Evolutionary conservation across 2,329 filamentous ascomycete genomes (phyloP).

Genomic region (Myriosclerotinia duriaeana): DNA sequence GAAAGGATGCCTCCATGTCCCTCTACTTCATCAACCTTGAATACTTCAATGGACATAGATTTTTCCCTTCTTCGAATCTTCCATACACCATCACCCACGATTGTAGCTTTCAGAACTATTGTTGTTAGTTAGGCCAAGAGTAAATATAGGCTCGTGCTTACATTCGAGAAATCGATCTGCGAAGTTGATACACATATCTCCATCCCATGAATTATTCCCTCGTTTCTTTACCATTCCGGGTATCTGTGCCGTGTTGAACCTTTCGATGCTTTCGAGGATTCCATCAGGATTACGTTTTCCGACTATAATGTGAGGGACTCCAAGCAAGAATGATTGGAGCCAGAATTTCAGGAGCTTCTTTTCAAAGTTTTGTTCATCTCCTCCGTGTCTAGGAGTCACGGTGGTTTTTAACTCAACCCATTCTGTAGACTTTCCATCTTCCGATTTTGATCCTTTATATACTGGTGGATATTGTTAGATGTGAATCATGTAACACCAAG

Average conservation of each 20-base stretch:
- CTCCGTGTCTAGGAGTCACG: conserved; percentile 57
- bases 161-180: conserved; percentile 74
- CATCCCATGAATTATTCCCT: conserved; percentile 75
- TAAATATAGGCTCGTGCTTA: conserved; percentile 45
- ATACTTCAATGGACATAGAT: conserved; percentile 68
- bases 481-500: conserved; percentile 15
- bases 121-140: conserved; percentile 23
- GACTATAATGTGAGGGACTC: conserved; percentile 87
- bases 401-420: conserved; percentile 96
- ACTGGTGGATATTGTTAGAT: conserved; percentile 49
- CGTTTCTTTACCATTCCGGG: conserved; percentile 70
- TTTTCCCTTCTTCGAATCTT: conserved; percentile 67
- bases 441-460: conserved; percentile 72
- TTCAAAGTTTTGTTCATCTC: conserved; percentile 75
- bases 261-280: conserved; percentile 68
- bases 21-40: conserved; percentile 65
- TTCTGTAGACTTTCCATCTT: conserved; percentile 65
- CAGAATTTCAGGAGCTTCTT: conserved; percentile 93
- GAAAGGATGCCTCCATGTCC: conserved; percentile 77
- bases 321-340: conserved; percentile 93
- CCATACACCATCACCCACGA: conserved; percentile 72
- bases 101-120: conserved; percentile 61
- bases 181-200: conserved; percentile 92
- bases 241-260: conserved; percentile 76
- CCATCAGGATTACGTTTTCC: conserved; percentile 78